Evolutionary conservation across 176 grass and related monocot species (phyloP), one percentile per base, ranked within the genome.

Genomic region (Secale cereale): DNA sequence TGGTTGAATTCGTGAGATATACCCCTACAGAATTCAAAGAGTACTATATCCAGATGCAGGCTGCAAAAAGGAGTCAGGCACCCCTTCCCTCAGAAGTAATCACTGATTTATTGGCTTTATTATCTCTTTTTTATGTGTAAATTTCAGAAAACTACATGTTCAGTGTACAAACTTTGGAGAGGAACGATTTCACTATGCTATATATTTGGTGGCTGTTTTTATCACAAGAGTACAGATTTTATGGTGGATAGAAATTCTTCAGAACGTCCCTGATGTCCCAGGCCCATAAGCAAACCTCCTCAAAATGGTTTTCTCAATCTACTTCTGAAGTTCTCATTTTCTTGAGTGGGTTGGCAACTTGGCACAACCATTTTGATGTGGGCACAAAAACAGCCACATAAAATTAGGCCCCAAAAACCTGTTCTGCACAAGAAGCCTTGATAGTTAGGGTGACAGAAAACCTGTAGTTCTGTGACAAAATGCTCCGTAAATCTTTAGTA

Each of bases 31-130:
- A 99, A 67, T 99, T 99, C 81, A 96, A 82, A 80, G 93, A 99
- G 88, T 94, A 96, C 75, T 96, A 92, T 78, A 99, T 99, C 80
- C 97, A 97, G 82, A 96, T 97, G 94, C 97, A 96, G 70, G 91
- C 91, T 70, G 79, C 97, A 63, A 99, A 99, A 88, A 89, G 97
- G 87, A 96, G 84, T 71, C 97, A 99, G 91, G 86, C 85, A 73
- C 97, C 97, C 33, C 86, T 78, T 81, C 86, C 88, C 29, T 96
- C 90, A 89, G 90, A 96, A 63, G 91, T 94, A 85, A 91, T 61
- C 72, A 86, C 59, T 74, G 65, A 28, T 66, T 37, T 23, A 12
- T 56, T 72, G 4, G 33, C 36, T 45, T 31, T 56, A 67, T 90
- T 27, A 70, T 79, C 45, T 71, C 63, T 65, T 50, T 19, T 50